Evolutionary conservation across 345 rosid genomes (phyloP).

Genomic region (Salix arbutifolia): DNA sequence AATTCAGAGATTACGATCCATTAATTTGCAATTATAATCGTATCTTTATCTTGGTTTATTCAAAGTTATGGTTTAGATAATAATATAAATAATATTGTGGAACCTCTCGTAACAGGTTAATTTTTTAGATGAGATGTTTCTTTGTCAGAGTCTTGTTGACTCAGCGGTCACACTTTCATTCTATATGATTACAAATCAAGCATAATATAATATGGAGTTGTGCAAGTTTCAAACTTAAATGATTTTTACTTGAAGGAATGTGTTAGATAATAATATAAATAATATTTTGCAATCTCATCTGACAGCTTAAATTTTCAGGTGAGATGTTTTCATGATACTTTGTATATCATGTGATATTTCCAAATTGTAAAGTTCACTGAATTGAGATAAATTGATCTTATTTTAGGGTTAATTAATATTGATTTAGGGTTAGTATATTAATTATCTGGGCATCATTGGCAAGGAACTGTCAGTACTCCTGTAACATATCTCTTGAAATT

Average conservation of each 20-base stretch:
- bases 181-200: too few relatives aligned
- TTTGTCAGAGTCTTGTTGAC: rapidly evolving
- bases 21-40: not conserved
- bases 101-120: too few relatives aligned
- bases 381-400: not conserved
- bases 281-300: rapidly evolving
- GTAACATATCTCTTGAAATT: not conserved
- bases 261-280: too few relatives aligned
- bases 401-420: not conserved
- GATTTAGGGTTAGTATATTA: not conserved
- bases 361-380: constrained; percentile 13
- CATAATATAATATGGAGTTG: too few relatives aligned
- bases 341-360: not conserved
- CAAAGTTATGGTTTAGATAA: not conserved
- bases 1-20: not conserved
- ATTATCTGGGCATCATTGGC: not conserved
- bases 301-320: too few relatives aligned
- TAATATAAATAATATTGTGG: too few relatives aligned
- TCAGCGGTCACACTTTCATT: too few relatives aligned
- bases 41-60: constrained; percentile 35
- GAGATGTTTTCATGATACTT: too few relatives aligned
- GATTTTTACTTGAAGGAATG: too few relatives aligned
- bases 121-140: too few relatives aligned
- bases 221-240: too few relatives aligned
- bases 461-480: not conserved